Evolutionary conservation across 495 filamentous ascomycete genomes (phyloP), one percentile per base, ranked within the genome.

Genomic region (Tetracladium setigerum): DNA sequence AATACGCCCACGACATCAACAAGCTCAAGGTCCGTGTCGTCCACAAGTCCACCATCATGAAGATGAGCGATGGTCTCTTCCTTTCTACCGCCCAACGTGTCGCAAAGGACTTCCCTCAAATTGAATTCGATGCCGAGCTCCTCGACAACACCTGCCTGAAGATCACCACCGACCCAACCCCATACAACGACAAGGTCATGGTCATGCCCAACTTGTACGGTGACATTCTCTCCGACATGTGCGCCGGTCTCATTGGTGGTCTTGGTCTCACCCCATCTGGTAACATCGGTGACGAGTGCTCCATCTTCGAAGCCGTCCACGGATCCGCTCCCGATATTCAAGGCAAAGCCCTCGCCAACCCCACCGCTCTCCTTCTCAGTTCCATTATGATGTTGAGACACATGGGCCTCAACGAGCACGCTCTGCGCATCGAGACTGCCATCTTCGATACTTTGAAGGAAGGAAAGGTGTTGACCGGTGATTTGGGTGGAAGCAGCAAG

Each of bases 41-140:
- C 43, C 91, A 97, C 81, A 97, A 97, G 80, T 92, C 91, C 61
- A 98, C 94, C 60, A 98, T 97, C 76, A 97, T 97, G 92, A 98
- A 98, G 83, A 97, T 97, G 94, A 84, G 78, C 68, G 92, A 98
- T 69, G 92, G 92, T 70, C 86, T 98, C 41, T 98, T 98, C 83
- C 76, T 97, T 49, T 84, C 77, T 67, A 84, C 79, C 44, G 94
- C 89, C 57, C 72, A 81, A 30, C 75, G 89, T 19, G 74, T 98
- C 61, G 71, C 86, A 65, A 90, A 95, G 81, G 89, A 96, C 56
- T 97, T 86, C 80, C 90, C 94, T 50, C 73, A 84, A 42, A 79
- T 97, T 58, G 82, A 95, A 65, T 97, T 97, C 68, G 90, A 97
- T 59, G 86, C 86, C 55, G 94, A 97, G 74, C 76, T 98, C 52